phyloP scores from a whole-genome alignment of 129 eudicot genomes.

The Flaveria bidentis region DNA sequence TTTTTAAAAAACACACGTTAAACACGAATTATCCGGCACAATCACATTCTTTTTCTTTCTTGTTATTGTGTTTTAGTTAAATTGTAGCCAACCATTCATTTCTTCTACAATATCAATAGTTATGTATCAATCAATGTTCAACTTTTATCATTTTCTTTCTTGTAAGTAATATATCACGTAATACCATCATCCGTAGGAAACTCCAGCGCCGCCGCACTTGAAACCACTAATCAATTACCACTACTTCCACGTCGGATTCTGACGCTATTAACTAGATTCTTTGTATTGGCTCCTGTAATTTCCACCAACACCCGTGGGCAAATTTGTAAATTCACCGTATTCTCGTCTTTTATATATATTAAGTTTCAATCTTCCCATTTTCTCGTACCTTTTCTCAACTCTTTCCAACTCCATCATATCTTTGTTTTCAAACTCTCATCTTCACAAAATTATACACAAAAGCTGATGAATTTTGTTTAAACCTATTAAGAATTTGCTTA shows the following conservation, averaged over 20 bases:
- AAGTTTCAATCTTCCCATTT: conserved; percentile 27
- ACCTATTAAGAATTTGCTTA: not conserved
- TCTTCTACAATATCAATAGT: too few relatives aligned
- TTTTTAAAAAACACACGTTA: too few relatives aligned
- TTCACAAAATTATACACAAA: not conserved
- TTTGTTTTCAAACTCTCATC: not conserved
- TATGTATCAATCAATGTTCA: too few relatives aligned
- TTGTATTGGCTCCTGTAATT: conserved; percentile 11
- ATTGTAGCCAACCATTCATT: too few relatives aligned
- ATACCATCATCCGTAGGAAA: not conserved
- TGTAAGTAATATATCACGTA: too few relatives aligned
- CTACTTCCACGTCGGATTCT: conserved; percentile 37
- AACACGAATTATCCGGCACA: too few relatives aligned
- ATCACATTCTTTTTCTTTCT: too few relatives aligned
- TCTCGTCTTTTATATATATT: conserved; percentile 20
- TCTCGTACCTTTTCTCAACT: conserved; percentile 1
- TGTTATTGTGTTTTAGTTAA: too few relatives aligned
- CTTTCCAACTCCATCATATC: not conserved
- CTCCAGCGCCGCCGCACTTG: conserved; percentile 38
- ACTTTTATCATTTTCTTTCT: too few relatives aligned
- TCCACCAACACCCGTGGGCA: conserved; percentile 25
- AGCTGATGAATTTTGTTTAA: too few relatives aligned
- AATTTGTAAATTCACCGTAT: not conserved
- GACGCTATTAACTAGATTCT: conserved; percentile 25
- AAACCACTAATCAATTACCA: conserved; percentile 26